Conservation (phyloP, 2,329 filamentous ascomycete species). For the Capronia americana region DNA sequence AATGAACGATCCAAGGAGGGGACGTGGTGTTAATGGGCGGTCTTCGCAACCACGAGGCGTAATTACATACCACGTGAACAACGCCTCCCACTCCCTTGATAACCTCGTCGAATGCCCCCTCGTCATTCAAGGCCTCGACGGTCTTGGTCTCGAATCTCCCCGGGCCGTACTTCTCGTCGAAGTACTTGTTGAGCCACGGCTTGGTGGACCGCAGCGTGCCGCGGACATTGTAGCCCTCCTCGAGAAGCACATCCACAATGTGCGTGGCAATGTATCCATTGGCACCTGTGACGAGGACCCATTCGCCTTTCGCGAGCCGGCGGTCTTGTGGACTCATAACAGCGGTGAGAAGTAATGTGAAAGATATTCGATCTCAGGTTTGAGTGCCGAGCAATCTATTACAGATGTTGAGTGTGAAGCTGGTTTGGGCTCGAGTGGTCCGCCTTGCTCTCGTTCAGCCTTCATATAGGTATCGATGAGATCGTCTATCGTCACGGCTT, state of each 20-base stretch:
- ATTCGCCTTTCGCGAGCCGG: slow-evolving; percentile 3
- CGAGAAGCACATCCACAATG: slow-evolving; percentile 49
- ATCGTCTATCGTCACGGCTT: background rate
- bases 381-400: background rate
- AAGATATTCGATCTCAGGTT: background rate
- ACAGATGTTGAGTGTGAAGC: background rate
- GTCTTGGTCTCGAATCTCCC: slow-evolving; percentile 46
- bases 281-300: slow-evolving; percentile 52
- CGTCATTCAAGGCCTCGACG: slow-evolving; percentile 45
- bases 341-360: background rate
- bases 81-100: slow-evolving; percentile 47
- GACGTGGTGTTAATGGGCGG: slow-evolving; percentile 1
- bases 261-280: slow-evolving; percentile 56
- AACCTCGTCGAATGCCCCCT: slow-evolving; percentile 40
- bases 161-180: slow-evolving; percentile 45
- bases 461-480: background rate
- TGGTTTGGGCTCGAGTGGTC: background rate
- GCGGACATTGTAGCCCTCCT: slow-evolving; percentile 52
- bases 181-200: slow-evolving; percentile 42
- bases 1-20: too few species aligned
- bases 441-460: too few species aligned
- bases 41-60: background rate
- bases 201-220: slow-evolving; percentile 51
- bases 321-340: background rate
- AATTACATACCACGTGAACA: slow-evolving; percentile 42